Evolutionary conservation across 306 rosid genomes (phyloP), one percentile per base, ranked within the genome.

Genomic region (Cucurbita maxima): DNA sequence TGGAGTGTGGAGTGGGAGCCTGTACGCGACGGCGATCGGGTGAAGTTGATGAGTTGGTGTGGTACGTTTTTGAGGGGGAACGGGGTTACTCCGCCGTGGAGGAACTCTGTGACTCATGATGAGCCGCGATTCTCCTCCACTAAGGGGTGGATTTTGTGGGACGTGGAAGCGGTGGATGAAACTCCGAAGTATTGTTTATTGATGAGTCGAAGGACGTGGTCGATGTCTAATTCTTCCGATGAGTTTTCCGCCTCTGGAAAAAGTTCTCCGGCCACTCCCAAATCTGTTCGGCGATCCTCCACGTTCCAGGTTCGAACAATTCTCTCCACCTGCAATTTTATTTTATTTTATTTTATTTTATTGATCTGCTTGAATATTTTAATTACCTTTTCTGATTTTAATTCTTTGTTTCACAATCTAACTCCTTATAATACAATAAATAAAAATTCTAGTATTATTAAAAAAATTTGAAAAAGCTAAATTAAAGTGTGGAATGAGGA

Each of bases 1-100:
- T 89, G 91, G 0, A 85, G 91, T 0, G 76, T 87, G 3, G 95
- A 90, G 84, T 94, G 98, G 98, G 97, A 90, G 54, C 95, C 97
- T 16, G 0, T 94, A 1, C 79, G 72, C 61, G 95, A 94, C 1
- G 88, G 92, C 12, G 53, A 66, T 25, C 86, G 44, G 60, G 86
- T 89, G 58, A 87, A 81, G 83, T 83, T 94, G 51, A 85, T 77
- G 79, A 88, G 94, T 6, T 81, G 96, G 12, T 86, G 88, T 30
- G 99, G 96, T 0, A 79, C 88, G 45, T 94, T 86, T 70, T 74
- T 94, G 37, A 77, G 96, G 1, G 97, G 86, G 3, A 94, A 90
- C 58, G 95, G 91, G 0, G 97, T 94, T 0, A 7, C 88, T 15
- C 99, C 97, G 1, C 99, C 99, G 11, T 94, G 99, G 99, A 71